These are phyloP conservation scores for Aphanomyces astaci DNA, from an alignment of 352 stramenopile species.

Conservation along the genomic window DNA sequence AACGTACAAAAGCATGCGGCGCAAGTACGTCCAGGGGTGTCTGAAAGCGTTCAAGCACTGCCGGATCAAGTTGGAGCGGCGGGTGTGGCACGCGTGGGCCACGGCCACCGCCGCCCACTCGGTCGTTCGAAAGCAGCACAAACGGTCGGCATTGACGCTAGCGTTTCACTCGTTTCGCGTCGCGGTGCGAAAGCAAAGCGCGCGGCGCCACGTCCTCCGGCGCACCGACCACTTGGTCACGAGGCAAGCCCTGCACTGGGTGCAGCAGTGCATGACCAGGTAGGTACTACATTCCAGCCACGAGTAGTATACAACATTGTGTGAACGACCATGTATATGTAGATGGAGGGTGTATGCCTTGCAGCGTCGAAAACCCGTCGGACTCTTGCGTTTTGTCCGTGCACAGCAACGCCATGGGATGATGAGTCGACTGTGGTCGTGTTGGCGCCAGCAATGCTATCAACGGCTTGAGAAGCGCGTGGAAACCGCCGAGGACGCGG, in stretches of 20 bases:
- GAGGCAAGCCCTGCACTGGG: background rate
- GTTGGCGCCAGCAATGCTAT: background rate
- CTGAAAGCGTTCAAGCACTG: slow-evolving; percentile 74
- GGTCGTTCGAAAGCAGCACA: slow-evolving; percentile 36
- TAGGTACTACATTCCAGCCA: too few species aligned
- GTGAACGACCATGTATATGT: background rate
- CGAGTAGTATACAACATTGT: too few species aligned
- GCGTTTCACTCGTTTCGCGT: slow-evolving; percentile 47
- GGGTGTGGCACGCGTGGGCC: slow-evolving; percentile 48
- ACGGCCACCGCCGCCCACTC: slow-evolving; percentile 34
- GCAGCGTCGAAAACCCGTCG: background rate
- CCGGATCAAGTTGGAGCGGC: slow-evolving; percentile 53
- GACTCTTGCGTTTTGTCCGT: background rate
- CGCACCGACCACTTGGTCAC: background rate
- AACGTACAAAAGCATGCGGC: slow-evolving; percentile 53
- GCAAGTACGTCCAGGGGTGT: slow-evolving; percentile 57
- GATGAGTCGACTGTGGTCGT: background rate
- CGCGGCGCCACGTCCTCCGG: background rate
- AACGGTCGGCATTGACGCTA: slow-evolving; percentile 34
- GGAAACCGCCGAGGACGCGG: background rate
- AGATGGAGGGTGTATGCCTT: background rate
- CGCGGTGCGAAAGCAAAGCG: slow-evolving; percentile 32
- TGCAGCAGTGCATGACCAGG: background rate
- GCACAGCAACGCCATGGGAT: background rate
- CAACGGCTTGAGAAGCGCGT: background rate